phyloP scores from a whole-genome alignment of 495 filamentous ascomycete species.

The Xylaria flabelliformis region DNA sequence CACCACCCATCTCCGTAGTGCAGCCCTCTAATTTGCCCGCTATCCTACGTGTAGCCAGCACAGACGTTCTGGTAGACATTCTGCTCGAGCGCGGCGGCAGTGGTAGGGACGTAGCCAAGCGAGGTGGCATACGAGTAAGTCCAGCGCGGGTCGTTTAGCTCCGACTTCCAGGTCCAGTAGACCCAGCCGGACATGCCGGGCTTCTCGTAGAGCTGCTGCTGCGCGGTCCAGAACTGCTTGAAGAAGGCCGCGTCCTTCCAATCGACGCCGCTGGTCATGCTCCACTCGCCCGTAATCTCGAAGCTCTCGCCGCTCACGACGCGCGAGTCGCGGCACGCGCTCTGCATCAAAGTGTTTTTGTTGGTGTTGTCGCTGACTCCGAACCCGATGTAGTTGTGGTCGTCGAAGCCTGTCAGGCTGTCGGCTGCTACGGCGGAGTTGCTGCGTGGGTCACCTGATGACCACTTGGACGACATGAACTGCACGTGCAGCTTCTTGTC shows the following conservation, averaged over 20 bases:
- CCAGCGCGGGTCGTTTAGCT: constrained; percentile 43
- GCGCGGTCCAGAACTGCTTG: constrained; percentile 59
- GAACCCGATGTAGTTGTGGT: constrained; percentile 56
- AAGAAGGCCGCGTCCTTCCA: constrained; percentile 49
- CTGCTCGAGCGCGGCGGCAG: constrained; percentile 32
- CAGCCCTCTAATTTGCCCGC: neutral
- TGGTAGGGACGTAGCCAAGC: constrained; percentile 32
- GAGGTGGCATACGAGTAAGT: constrained; percentile 33
- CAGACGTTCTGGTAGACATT: constrained; percentile 38
- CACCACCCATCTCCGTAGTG: no score
- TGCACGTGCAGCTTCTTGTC: constrained; percentile 59
- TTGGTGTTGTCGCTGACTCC: constrained; percentile 46
- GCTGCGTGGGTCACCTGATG: constrained; percentile 54
- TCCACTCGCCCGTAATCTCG: constrained; percentile 62
- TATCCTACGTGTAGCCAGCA: constrained; percentile 20
- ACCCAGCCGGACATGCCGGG: constrained; percentile 56
- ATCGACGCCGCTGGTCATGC: constrained; percentile 50
- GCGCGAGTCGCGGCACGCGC: constrained; percentile 35
- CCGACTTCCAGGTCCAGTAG: constrained; percentile 64
- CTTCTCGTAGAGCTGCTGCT: constrained; percentile 60
- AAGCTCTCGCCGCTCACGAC: constrained; percentile 31
- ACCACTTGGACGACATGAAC: constrained; percentile 63
- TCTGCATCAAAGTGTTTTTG: constrained; percentile 39
- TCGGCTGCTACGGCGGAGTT: constrained; percentile 48
- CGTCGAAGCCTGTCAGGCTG: constrained; percentile 57